Evolutionary conservation across 2,329 filamentous ascomycete species (phyloP).

Genomic region (Sclerotinia subarctica): DNA sequence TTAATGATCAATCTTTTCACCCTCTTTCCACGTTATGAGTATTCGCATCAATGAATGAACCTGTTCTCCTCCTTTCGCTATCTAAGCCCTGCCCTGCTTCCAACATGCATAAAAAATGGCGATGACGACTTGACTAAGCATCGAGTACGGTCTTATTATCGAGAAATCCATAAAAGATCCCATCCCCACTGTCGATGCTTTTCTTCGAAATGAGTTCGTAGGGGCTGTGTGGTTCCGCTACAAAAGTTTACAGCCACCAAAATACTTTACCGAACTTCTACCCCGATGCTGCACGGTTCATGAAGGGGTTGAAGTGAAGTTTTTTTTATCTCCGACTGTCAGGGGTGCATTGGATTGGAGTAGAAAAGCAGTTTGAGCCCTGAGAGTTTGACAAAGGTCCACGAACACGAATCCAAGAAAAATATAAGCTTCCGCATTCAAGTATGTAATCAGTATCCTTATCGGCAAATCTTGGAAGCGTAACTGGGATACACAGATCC

Average conservation of each 20-base stretch:
- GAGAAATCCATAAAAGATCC: conserved; percentile 8
- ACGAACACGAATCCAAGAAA: conserved; percentile 7
- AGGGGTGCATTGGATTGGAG: not conserved
- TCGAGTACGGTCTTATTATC: conserved; percentile 9
- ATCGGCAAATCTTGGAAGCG: not conserved
- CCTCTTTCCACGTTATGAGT: not conserved
- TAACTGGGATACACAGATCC: conserved; percentile 7
- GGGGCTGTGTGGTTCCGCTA: conserved; percentile 3
- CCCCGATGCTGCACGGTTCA: conserved; percentile 16
- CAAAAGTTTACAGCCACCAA: not conserved
- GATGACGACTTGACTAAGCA: conserved; percentile 13
- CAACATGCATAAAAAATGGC: conserved; percentile 11
- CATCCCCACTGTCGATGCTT: conserved; percentile 5
- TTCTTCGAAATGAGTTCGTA: not conserved
- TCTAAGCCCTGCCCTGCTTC: not conserved
- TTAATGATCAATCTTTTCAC: not conserved
- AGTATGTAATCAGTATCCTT: not conserved
- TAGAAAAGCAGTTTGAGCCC: not conserved
- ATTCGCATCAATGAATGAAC: not conserved
- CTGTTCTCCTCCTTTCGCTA: not conserved
- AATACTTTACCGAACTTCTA: conserved; percentile 13
- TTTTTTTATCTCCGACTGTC: conserved; percentile 5
- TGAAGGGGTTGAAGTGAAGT: conserved; percentile 14
- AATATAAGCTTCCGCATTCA: not conserved
- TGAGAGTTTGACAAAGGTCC: conserved; percentile 5